Evolutionary conservation across 1,284 basidiomycete species (phyloP).

Genomic region (Cryptococcus depauperatus): DNA sequence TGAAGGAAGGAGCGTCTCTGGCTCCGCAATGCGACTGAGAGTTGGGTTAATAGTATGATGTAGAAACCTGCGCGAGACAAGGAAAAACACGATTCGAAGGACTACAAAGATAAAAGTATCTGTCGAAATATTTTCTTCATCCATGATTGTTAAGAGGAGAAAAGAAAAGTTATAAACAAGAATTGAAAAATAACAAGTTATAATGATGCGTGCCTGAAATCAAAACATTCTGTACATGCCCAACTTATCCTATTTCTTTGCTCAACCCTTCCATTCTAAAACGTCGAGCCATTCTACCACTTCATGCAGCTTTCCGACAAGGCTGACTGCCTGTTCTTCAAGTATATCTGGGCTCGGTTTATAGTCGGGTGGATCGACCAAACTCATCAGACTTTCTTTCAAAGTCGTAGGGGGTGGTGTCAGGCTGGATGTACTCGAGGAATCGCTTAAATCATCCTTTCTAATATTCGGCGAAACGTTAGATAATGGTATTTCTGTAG

Average conservation of each 20-base stretch:
- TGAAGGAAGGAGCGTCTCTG: slow-evolving; percentile 17
- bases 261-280: slow-evolving; percentile 33
- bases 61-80: slow-evolving; percentile 40
- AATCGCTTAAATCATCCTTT: slow-evolving; percentile 3
- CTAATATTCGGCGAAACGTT: too few relatives aligned
- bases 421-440: slow-evolving; percentile 16
- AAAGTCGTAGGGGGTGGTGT: slow-evolving; percentile 11
- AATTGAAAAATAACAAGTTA: slow-evolving; percentile 12
- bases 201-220: neutral
- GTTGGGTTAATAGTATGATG: slow-evolving; percentile 36
- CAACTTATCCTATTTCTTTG: slow-evolving; percentile 23
- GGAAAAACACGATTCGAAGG: slow-evolving; percentile 34
- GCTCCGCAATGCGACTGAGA: slow-evolving; percentile 33
- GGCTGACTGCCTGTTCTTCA: slow-evolving; percentile 13
- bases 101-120: slow-evolving; percentile 37
- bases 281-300: slow-evolving; percentile 27
- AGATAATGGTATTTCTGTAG: too few relatives aligned
- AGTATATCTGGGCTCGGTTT: slow-evolving; percentile 7
- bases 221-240: slow-evolving; percentile 1
- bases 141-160: neutral
- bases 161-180: neutral
- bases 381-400: slow-evolving; percentile 15
- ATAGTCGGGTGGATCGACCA: slow-evolving; percentile 20
- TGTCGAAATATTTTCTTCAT: neutral
- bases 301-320: slow-evolving; percentile 15